Conservation (phyloP, 768 basidiomycete species). For the Calocybe indica region DNA sequence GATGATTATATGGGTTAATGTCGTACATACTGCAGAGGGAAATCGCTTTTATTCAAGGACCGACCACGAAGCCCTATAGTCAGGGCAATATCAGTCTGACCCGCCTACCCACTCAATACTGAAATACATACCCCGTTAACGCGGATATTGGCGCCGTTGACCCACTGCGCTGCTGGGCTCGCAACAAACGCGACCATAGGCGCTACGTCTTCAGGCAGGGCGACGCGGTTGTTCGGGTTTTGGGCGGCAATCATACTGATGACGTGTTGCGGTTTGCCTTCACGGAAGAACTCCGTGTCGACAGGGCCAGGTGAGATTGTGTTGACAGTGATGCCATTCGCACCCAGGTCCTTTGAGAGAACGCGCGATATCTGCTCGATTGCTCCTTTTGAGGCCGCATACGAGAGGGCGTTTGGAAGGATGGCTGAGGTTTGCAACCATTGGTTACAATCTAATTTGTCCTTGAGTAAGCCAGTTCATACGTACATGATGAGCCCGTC, state of each 20-base stretch:
- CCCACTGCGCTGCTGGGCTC: conserved; percentile 47
- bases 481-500: conserved; percentile 32
- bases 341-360: conserved; percentile 53
- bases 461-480: neutral
- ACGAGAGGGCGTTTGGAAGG: conserved; percentile 41
- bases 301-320: conserved; percentile 50
- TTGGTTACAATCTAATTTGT: no score
- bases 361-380: conserved; percentile 54
- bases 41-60: no score
- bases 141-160: conserved; percentile 52
- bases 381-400: conserved; percentile 52
- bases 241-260: conserved; percentile 39
- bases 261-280: conserved; percentile 42
- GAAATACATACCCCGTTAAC: conserved; percentile 46
- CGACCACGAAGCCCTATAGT: conserved; percentile 6
- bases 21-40: no score
- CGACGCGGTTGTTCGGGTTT: conserved; percentile 42
- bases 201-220: conserved; percentile 46
- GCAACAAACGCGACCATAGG: conserved; percentile 48
- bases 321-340: conserved; percentile 50
- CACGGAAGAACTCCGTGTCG: conserved; percentile 50
- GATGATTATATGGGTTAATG: no score
- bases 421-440: conserved; percentile 20
- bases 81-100: neutral
- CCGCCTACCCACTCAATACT: neutral